Evolutionary conservation across 805 yeast genomes (phyloP).

Genomic region (Wickerhamomyces rabaulensis): DNA sequence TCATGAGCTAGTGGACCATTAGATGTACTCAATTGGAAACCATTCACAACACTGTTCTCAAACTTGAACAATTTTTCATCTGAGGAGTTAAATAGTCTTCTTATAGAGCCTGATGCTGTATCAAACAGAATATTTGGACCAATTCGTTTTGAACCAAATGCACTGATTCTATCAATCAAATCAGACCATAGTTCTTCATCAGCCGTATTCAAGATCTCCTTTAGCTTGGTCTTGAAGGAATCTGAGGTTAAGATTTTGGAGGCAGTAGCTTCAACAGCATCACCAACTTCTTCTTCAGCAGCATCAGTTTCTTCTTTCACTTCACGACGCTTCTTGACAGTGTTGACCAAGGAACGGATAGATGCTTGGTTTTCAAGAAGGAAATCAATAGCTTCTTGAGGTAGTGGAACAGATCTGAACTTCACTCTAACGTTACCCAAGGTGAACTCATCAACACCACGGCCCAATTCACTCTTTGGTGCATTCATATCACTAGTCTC

Average conservation of each 20-base stretch:
- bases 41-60: slow-evolving; percentile 68
- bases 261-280: slow-evolving; percentile 15
- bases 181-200: slow-evolving; percentile 25
- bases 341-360: slow-evolving; percentile 32
- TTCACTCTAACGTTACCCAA: slow-evolving; percentile 44
- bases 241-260: slow-evolving; percentile 21
- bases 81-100: slow-evolving; percentile 26
- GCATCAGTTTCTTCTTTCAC: slow-evolving; percentile 11
- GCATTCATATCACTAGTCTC: slow-evolving; percentile 46
- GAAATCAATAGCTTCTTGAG: slow-evolving; percentile 42
- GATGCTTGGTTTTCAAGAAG: slow-evolving; percentile 41
- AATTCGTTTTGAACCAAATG: slow-evolving; percentile 72
- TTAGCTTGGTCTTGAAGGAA: slow-evolving; percentile 30
- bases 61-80: slow-evolving; percentile 28
- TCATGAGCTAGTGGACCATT: slow-evolving; percentile 91
- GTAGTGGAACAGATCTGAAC: slow-evolving; percentile 49
- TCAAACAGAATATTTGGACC: slow-evolving; percentile 78
- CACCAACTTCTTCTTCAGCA: slow-evolving; percentile 19
- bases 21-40: slow-evolving; percentile 74
- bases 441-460: slow-evolving; percentile 45
- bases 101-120: slow-evolving; percentile 29
- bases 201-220: slow-evolving; percentile 25
- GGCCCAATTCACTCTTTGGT: slow-evolving; percentile 39
- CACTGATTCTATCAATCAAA: slow-evolving; percentile 38
- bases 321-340: slow-evolving; percentile 10